These are phyloP conservation scores for Fusarium fujikuroi DNA, from an alignment of 2,329 filamentous ascomycete species.

Conservation along the genomic window DNA sequence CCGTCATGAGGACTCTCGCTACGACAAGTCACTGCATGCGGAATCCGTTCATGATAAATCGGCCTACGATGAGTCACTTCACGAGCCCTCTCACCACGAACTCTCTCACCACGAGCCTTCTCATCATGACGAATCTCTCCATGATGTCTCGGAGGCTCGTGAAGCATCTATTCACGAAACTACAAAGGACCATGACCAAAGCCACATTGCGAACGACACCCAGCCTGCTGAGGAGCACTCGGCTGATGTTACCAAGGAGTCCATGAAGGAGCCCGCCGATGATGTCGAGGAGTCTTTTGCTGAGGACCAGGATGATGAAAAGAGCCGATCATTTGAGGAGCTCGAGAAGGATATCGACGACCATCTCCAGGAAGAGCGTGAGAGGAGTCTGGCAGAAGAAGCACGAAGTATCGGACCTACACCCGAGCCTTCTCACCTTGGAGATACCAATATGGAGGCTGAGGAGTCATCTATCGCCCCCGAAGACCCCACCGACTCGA, in stretches of 20 bases:
- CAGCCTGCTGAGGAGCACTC: slow-evolving; percentile 8
- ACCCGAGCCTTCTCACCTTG: slow-evolving; percentile 33
- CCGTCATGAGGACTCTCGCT: slow-evolving; percentile 10
- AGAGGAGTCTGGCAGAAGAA: slow-evolving; percentile 31
- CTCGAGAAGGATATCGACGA: slow-evolving; percentile 38
- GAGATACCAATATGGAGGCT: slow-evolving; percentile 3
- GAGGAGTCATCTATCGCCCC: slow-evolving; percentile 18
- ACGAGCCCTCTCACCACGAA: not conserved
- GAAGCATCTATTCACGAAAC: not conserved
- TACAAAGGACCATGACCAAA: slow-evolving; percentile 1
- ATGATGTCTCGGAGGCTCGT: not conserved
- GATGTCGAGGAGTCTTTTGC: slow-evolving; percentile 3
- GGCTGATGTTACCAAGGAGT: slow-evolving; percentile 14
- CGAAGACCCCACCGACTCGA: slow-evolving; percentile 1
- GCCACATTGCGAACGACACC: not conserved
- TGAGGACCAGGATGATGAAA: slow-evolving; percentile 6
- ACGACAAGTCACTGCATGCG: slow-evolving; percentile 5
- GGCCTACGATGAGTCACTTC: slow-evolving; percentile 4
- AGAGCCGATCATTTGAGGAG: slow-evolving; percentile 30
- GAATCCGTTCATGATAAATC: slow-evolving; percentile 23
- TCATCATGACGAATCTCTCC: not conserved
- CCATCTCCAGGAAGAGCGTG: slow-evolving; percentile 35
- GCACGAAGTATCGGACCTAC: not conserved
- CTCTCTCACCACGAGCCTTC: not conserved
- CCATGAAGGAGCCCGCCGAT: not conserved